Evolutionary conservation across 768 basidiomycete genomes (phyloP).

Genomic region (Pholiota conissans): DNA sequence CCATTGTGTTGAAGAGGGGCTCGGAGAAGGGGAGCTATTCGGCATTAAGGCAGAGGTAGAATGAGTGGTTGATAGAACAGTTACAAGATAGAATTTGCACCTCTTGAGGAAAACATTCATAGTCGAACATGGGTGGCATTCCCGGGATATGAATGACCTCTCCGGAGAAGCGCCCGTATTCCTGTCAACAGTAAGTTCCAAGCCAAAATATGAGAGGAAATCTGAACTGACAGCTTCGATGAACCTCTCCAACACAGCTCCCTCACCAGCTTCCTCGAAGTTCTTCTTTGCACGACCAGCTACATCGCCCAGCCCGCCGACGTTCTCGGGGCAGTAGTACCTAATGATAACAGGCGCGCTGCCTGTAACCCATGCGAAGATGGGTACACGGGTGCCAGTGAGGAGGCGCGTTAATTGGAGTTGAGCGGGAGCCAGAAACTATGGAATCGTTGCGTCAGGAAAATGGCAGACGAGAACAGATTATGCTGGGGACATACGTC

Average conservation of each 20-base stretch:
- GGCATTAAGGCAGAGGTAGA: no score
- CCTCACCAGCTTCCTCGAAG: neutral
- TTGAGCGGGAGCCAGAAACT: constrained; percentile 2
- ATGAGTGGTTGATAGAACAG: no score
- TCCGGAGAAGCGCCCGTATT: neutral
- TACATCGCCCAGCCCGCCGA: neutral
- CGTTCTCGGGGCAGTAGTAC: constrained; percentile 1
- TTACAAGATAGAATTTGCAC: neutral
- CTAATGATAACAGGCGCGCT: constrained; percentile 2
- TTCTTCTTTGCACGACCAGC: neutral
- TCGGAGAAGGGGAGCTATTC: neutral
- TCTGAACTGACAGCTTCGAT: neutral
- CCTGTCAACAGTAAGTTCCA: neutral
- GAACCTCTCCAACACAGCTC: neutral
- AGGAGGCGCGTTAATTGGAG: neutral
- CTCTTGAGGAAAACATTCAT: neutral
- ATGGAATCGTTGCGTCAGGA: no score
- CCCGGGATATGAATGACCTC: neutral
- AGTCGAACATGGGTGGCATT: constrained; percentile 2
- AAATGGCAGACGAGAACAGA: neutral
- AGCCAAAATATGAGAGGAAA: neutral
- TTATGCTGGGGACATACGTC: neutral
- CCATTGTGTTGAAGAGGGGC: constrained; percentile 1
- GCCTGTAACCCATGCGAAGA: constrained; percentile 2
- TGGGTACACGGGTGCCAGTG: neutral